These are phyloP conservation scores for Penicillium sp. DNA, from an alignment of 2,329 filamentous ascomycete genomes.

Conservation along the genomic window DNA sequence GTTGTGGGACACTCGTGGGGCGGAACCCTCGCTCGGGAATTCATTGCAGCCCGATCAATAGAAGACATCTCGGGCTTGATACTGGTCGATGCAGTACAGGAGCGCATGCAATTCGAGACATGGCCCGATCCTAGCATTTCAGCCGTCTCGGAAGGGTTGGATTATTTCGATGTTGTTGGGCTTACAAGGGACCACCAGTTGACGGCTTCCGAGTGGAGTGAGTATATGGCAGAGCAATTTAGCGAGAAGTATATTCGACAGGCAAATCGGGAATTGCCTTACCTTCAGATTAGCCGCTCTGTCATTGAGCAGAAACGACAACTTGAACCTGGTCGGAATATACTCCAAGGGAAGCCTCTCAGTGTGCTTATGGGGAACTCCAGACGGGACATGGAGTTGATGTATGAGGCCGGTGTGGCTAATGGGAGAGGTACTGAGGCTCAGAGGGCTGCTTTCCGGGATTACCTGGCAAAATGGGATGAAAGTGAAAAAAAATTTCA, in stretches of 20 bases:
- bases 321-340: neutral
- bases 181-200: neutral
- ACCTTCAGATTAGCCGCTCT: constrained; percentile 1
- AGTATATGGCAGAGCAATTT: neutral
- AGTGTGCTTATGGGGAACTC: constrained; percentile 1
- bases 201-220: constrained; percentile 1
- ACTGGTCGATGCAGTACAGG: constrained; percentile 4
- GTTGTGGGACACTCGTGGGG: constrained; percentile 7
- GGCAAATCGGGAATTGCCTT: neutral
- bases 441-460: neutral
- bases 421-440: neutral
- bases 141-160: constrained; percentile 1
- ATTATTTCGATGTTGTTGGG: constrained; percentile 3
- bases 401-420: constrained; percentile 2
- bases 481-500: neutral
- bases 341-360: neutral
- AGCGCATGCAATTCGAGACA: constrained; percentile 5
- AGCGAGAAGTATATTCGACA: neutral
- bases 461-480: neutral
- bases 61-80: constrained; percentile 3
- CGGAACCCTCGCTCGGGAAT: constrained; percentile 5
- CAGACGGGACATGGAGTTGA: neutral
- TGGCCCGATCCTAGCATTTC: constrained; percentile 3
- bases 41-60: neutral
- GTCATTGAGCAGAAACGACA: neutral